Percentiles rank a stretch among this genome's conserved stretches.
Conservation (phyloP, 2,329 filamentous ascomycete genomes). For the Penicillium digitatum region DNA sequence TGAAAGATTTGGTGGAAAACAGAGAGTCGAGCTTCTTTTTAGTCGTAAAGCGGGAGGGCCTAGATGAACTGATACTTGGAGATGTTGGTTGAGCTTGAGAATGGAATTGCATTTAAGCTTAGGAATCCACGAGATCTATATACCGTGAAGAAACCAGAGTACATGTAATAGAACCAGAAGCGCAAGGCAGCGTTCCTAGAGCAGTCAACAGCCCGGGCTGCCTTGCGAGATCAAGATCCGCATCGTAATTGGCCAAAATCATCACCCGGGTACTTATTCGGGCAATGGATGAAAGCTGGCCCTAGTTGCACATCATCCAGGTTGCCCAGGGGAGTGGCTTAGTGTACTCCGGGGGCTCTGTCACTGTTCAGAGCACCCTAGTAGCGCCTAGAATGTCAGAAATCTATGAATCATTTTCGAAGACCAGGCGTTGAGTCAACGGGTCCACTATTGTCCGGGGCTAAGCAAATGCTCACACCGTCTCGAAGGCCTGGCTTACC, state of each 20-base stretch:
- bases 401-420: conserved; percentile 11
- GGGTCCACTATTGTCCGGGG: conserved; percentile 8
- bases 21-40: not conserved
- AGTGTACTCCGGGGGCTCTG: conserved; percentile 8
- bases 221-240: conserved; percentile 12
- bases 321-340: conserved; percentile 13
- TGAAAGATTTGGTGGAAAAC: not conserved
- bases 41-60: not conserved
- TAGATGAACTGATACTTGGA: conserved; percentile 1
- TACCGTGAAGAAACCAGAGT: conserved; percentile 6
- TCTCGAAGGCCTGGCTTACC: conserved; percentile 4
- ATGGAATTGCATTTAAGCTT: conserved; percentile 1
- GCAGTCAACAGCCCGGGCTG: conserved; percentile 16
- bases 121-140: conserved; percentile 1
- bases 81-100: conserved; percentile 6
- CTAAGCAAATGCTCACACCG: conserved; percentile 16
- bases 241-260: conserved; percentile 7
- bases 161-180: not conserved
- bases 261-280: conserved; percentile 10
- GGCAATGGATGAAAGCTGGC: conserved; percentile 6
- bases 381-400: conserved; percentile 8
- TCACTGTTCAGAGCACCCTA: conserved; percentile 7
- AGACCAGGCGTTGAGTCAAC: conserved; percentile 14
- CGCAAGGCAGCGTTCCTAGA: conserved; percentile 9
- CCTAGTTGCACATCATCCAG: conserved; percentile 12